phyloP scores from a whole-genome alignment of 768 basidiomycete species.

The Phaeotremella skinneri region DNA sequence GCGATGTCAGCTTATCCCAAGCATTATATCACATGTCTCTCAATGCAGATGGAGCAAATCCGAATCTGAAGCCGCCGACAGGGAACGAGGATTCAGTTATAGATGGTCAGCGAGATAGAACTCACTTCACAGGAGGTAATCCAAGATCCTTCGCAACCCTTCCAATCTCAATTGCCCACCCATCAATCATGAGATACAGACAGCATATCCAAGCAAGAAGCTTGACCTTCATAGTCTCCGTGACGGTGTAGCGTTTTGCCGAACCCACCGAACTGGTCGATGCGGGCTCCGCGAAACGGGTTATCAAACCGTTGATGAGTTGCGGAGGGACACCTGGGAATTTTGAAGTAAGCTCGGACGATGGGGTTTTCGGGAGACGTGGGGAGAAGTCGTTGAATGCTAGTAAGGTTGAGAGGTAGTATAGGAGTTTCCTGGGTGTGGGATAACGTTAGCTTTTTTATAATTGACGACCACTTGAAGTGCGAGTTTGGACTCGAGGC shows the following conservation, averaged over 20 bases:
- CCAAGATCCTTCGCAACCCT: slow-evolving; percentile 71
- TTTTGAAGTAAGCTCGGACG: slow-evolving; percentile 27
- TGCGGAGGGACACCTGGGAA: slow-evolving; percentile 62
- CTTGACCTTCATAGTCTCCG: slow-evolving; percentile 67
- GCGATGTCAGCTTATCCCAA: slow-evolving; percentile 14
- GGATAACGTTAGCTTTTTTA: slow-evolving; percentile 1
- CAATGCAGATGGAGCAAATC: no score
- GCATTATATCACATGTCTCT: not conserved
- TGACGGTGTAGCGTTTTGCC: slow-evolving; percentile 64
- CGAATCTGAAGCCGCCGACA: no score
- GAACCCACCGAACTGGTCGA: slow-evolving; percentile 53
- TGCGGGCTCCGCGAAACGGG: slow-evolving; percentile 74
- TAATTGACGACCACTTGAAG: not conserved
- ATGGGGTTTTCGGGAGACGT: slow-evolving; percentile 15
- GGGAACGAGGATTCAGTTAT: no score
- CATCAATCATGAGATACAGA: slow-evolving; percentile 73
- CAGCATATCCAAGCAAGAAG: slow-evolving; percentile 77
- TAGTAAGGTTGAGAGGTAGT: slow-evolving; percentile 81
- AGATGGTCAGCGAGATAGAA: slow-evolving; percentile 21
- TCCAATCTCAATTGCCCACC: slow-evolving; percentile 68
- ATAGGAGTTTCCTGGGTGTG: slow-evolving; percentile 63
- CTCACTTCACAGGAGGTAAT: slow-evolving; percentile 66
- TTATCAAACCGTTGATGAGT: slow-evolving; percentile 70
- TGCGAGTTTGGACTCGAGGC: not conserved
- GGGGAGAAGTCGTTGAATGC: slow-evolving; percentile 41